Percentiles rank a stretch among this genome's conserved stretches.
phyloP scores from a whole-genome alignment of 805 yeast genomes.

The Lipomyces sp. region DNA sequence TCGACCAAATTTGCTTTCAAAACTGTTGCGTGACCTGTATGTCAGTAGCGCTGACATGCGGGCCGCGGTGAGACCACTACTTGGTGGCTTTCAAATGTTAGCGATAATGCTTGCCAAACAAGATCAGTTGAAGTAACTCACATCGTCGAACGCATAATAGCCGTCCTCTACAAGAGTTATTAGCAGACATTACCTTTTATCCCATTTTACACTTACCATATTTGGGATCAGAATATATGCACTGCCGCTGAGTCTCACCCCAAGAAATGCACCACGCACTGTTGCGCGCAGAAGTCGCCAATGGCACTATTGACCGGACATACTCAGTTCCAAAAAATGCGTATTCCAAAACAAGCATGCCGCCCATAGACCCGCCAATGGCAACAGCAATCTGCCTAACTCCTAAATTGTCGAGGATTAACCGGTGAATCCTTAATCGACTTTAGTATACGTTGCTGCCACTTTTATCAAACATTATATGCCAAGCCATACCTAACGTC shows the following conservation, averaged over 20 bases:
- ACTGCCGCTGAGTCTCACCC: conserved; percentile 98
- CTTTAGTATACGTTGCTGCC: background rate
- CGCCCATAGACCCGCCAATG: conserved; percentile 99
- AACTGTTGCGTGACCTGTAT: conserved; percentile 88
- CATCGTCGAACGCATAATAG: conserved; percentile 70
- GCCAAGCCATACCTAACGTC: conserved; percentile 56
- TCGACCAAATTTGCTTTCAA: conserved; percentile 91
- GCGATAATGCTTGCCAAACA: background rate
- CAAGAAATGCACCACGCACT: conserved; percentile 99
- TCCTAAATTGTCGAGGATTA: conserved; percentile 77
- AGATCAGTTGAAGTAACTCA: conserved; percentile 1
- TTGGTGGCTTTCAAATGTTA: conserved; percentile 59
- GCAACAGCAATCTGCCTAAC: conserved; percentile 81
- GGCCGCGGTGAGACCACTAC: conserved; percentile 89
- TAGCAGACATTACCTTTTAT: background rate
- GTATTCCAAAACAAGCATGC: conserved; percentile 93
- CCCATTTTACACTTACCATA: conserved; percentile 50
- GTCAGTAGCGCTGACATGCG: conserved; percentile 96
- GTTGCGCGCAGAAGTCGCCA: conserved; percentile 93
- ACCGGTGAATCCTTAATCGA: conserved; percentile 60
- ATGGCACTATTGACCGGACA: conserved; percentile 73
- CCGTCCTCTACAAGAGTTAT: conserved; percentile 63
- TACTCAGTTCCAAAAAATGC: conserved; percentile 69
- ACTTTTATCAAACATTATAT: background rate
- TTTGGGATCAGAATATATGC: conserved; percentile 93